These are phyloP conservation scores for Euphorbia peplus DNA, from an alignment of 345 rosid species.

Conservation along the genomic window DNA sequence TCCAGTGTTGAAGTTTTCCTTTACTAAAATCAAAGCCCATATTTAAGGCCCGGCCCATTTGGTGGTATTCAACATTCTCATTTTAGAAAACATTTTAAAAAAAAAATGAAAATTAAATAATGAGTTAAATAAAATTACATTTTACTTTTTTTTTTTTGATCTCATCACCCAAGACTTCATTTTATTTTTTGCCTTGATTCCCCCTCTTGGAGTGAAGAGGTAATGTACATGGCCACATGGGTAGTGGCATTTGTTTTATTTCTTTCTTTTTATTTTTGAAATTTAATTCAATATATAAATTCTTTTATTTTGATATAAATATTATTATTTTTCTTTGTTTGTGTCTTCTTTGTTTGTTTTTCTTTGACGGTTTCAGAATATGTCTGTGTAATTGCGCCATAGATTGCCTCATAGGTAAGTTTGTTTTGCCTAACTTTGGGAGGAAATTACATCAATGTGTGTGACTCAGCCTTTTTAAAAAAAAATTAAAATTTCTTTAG, in stretches of 20 bases:
- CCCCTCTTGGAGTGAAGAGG: slow-evolving; percentile 11
- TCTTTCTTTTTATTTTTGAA: not conserved
- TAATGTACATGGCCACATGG: slow-evolving; percentile 53
- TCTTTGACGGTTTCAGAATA: not conserved
- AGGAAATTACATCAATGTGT: no score
- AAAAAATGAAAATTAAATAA: slow-evolving; percentile 10
- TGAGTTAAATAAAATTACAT: slow-evolving; percentile 1
- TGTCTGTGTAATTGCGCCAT: not conserved
- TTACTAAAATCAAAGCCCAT: slow-evolving; percentile 3
- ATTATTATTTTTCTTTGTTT: not conserved
- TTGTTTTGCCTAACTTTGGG: no score
- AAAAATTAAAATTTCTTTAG: no score
- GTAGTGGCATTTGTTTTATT: slow-evolving; percentile 28
- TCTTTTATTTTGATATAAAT: slow-evolving; percentile 36
- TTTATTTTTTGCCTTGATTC: not conserved
- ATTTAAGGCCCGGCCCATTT: slow-evolving; percentile 5
- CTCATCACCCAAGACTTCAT: slow-evolving; percentile 1
- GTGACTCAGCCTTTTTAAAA: no score
- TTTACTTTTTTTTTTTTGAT: not conserved
- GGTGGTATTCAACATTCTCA: not conserved
- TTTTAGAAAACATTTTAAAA: not conserved
- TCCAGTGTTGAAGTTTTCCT: slow-evolving; percentile 79
- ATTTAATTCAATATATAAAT: slow-evolving; percentile 40
- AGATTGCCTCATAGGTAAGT: no score
- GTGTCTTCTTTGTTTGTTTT: not conserved